phyloP scores from a whole-genome alignment of 2,329 filamentous ascomycete species.

The Hypoxylon sp. region DNA sequence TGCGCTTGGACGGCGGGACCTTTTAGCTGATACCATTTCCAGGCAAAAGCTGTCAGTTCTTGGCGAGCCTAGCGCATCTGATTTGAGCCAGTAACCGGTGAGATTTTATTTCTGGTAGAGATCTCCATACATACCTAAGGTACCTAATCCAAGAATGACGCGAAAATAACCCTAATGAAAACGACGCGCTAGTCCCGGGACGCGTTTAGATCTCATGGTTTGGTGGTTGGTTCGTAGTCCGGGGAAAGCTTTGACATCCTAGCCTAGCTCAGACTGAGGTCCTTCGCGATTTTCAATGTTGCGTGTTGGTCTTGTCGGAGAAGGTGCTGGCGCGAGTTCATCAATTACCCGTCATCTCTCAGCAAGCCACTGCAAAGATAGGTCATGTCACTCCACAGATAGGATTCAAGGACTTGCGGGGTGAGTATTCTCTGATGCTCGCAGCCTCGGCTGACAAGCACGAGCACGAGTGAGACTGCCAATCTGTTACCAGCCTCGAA shows the following conservation, averaged over 20 bases:
- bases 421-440: neutral
- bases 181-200: constrained; percentile 39
- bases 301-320: constrained; percentile 29
- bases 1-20: constrained; percentile 22
- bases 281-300: constrained; percentile 10
- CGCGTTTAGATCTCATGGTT: constrained; percentile 37
- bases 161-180: constrained; percentile 15
- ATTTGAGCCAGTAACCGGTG: constrained; percentile 30
- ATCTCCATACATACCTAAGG: constrained; percentile 20
- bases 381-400: constrained; percentile 20
- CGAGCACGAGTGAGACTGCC: constrained; percentile 11
- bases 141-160: constrained; percentile 41
- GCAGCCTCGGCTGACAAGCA: constrained; percentile 12
- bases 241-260: constrained; percentile 30
- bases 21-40: constrained; percentile 16
- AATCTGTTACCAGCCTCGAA: constrained; percentile 20
- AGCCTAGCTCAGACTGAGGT: constrained; percentile 11
- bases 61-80: constrained; percentile 37
- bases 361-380: constrained; percentile 16
- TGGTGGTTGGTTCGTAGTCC: constrained; percentile 17
- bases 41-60: constrained; percentile 35
- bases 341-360: constrained; percentile 5
- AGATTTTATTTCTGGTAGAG: constrained; percentile 31
- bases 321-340: constrained; percentile 4
- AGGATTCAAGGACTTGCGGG: constrained; percentile 18